A percentile compares a stretch with the other conserved stretches of the same genome.
Conservation (phyloP, 305 asterid genomes). For the Euphrasia arctica region DNA sequence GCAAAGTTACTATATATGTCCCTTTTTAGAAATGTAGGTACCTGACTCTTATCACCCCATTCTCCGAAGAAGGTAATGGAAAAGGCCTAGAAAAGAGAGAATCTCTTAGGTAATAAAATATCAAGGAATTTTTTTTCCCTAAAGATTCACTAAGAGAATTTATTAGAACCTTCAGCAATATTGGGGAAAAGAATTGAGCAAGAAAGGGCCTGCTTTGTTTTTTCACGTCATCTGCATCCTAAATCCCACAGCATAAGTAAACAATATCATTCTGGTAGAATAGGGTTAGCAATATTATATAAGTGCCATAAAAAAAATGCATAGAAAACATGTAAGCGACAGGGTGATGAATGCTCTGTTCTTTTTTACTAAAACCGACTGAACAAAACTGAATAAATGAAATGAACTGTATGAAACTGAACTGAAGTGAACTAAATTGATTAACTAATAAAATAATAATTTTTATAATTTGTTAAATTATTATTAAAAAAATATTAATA, state of each 20-base stretch:
- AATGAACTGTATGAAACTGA: too few species aligned
- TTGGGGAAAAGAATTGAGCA: constrained; percentile 52
- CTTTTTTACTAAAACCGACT: too few species aligned
- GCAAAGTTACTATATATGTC: too few species aligned
- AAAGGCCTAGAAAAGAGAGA: constrained; percentile 39
- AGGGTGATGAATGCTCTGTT: too few species aligned
- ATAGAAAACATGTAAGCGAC: too few species aligned
- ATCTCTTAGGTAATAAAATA: constrained; percentile 5
- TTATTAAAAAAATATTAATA: too few species aligned
- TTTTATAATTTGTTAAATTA: too few species aligned
- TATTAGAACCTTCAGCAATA: constrained; percentile 49
- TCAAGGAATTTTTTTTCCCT: constrained; percentile 8
- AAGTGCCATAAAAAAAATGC: too few species aligned
- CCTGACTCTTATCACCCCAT: constrained; percentile 78
- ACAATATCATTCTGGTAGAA: constrained; percentile 7
- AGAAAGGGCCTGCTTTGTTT: constrained; percentile 46
- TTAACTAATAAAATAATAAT: too few species aligned
- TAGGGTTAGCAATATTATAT: background rate
- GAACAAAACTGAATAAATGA: too few species aligned
- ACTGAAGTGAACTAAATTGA: too few species aligned
- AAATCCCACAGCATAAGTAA: constrained; percentile 17
- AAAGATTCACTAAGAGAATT: constrained; percentile 21
- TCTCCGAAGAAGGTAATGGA: constrained; percentile 68
- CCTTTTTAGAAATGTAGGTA: constrained; percentile 24
- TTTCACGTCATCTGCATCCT: constrained; percentile 55